Evolutionary conservation across 1,139 yeast species (phyloP).

Genomic region (Yamadazyma jaroonii): DNA sequence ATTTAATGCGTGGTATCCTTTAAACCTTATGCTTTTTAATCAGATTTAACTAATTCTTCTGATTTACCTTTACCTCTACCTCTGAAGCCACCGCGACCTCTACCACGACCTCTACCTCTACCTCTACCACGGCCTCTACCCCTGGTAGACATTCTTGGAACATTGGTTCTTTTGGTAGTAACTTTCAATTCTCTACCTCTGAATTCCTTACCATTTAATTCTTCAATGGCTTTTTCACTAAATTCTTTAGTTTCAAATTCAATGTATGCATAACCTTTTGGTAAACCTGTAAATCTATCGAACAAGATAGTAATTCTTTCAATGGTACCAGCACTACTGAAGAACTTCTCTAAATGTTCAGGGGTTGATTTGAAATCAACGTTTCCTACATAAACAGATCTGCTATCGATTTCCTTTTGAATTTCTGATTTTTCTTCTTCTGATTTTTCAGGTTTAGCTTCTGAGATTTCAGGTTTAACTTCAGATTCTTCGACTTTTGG

Average conservation of each 20-base stretch:
- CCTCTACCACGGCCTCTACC: conserved; percentile 13
- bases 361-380: conserved; percentile 43
- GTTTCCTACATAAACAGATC: conserved; percentile 44
- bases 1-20: too few species aligned
- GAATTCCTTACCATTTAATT: conserved; percentile 32
- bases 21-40: too few species aligned
- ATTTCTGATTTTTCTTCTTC: conserved; percentile 28
- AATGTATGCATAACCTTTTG: conserved; percentile 47
- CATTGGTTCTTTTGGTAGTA: conserved; percentile 37
- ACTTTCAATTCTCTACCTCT: conserved; percentile 39
- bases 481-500: background rate
- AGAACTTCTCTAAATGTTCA: conserved; percentile 39
- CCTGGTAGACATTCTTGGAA: conserved; percentile 27
- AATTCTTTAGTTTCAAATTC: conserved; percentile 31
- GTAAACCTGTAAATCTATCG: conserved; percentile 35
- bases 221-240: conserved; percentile 34
- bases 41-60: too few species aligned
- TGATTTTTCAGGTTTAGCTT: conserved; percentile 15
- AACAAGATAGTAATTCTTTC: conserved; percentile 41
- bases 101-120: conserved; percentile 7
- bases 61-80: conserved; percentile 3
- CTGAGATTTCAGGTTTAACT: background rate
- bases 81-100: conserved; percentile 4
- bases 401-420: conserved; percentile 33
- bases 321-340: conserved; percentile 32